Conservation (phyloP, 192 early-diverging fungal genomes). For the Backusella liffmaniae region DNA sequence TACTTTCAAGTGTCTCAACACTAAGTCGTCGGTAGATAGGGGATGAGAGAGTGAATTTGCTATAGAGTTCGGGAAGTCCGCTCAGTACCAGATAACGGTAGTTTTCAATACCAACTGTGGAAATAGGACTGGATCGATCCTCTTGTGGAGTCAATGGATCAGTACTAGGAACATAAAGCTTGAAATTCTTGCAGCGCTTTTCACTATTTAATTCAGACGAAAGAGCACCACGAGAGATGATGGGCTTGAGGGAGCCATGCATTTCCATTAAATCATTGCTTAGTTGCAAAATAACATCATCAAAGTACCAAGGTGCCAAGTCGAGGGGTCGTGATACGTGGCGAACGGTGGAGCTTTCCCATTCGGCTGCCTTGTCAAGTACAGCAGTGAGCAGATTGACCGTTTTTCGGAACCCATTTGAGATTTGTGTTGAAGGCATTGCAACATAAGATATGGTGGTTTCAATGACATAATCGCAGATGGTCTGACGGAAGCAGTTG, state of each 20-base stretch:
- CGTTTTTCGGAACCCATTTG: background rate
- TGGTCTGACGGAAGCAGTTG: constrained; percentile 48
- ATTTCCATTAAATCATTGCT: constrained; percentile 44
- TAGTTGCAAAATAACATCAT: constrained; percentile 47
- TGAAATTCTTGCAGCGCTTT: constrained; percentile 21
- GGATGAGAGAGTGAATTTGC: constrained; percentile 28
- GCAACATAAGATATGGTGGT: constrained; percentile 1
- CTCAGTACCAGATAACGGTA: constrained; percentile 47
- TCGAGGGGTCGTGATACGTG: constrained; percentile 30
- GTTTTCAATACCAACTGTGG: constrained; percentile 6
- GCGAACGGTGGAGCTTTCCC: constrained; percentile 50
- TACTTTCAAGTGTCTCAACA: constrained; percentile 32
- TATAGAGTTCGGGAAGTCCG: constrained; percentile 47
- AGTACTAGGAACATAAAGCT: constrained; percentile 22
- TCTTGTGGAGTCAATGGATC: constrained; percentile 20
- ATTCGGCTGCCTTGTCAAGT: constrained; percentile 42
- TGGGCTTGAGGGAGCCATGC: constrained; percentile 40
- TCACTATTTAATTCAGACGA: constrained; percentile 1
- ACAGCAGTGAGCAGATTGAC: background rate
- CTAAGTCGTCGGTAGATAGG: constrained; percentile 39
- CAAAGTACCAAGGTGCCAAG: constrained; percentile 57
- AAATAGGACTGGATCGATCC: background rate
- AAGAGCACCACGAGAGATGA: constrained; percentile 39
- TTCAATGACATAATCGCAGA: constrained; percentile 59
- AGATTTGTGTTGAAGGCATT: background rate